These are phyloP conservation scores for Aspergillus phoenicis DNA, from an alignment of 2,329 filamentous ascomycete genomes.

Conservation along the genomic window DNA sequence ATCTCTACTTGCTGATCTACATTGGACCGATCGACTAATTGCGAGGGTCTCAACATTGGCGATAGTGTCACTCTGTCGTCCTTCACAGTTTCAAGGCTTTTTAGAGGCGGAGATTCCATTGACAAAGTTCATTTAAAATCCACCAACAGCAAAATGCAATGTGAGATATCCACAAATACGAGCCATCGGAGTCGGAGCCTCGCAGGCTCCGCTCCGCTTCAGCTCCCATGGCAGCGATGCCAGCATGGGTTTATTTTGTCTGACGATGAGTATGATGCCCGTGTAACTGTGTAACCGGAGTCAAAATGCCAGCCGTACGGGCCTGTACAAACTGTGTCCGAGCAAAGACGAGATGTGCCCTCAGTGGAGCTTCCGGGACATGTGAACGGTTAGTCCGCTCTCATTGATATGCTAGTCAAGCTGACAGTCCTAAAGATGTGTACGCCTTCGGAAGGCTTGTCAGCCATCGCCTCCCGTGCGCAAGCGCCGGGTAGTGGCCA, in stretches of 20 bases:
- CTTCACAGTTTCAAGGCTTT: too few relatives aligned
- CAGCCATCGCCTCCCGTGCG: slow-evolving; percentile 6
- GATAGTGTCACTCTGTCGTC: too few relatives aligned
- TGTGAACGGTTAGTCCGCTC: slow-evolving; percentile 2
- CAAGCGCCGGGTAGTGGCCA: background rate
- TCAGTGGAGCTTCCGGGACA: background rate
- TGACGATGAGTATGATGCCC: too few relatives aligned
- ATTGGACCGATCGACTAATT: too few relatives aligned
- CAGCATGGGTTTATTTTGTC: background rate
- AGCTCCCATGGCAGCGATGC: background rate
- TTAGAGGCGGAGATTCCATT: too few relatives aligned
- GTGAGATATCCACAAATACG: too few relatives aligned
- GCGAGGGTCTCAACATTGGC: too few relatives aligned
- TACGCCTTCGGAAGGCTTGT: slow-evolving; percentile 1
- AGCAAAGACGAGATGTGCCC: slow-evolving; percentile 4
- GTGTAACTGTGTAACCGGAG: too few relatives aligned
- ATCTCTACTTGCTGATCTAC: too few relatives aligned
- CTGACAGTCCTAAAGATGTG: background rate
- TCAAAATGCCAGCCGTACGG: background rate
- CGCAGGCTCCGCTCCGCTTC: background rate
- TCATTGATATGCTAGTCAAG: background rate
- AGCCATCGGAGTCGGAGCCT: background rate
- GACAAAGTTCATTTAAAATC: too few relatives aligned
- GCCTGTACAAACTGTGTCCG: slow-evolving; percentile 10
- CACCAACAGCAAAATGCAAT: too few relatives aligned